Conservation (phyloP, 1,284 basidiomycete species). For the Puccinia coronata region DNA sequence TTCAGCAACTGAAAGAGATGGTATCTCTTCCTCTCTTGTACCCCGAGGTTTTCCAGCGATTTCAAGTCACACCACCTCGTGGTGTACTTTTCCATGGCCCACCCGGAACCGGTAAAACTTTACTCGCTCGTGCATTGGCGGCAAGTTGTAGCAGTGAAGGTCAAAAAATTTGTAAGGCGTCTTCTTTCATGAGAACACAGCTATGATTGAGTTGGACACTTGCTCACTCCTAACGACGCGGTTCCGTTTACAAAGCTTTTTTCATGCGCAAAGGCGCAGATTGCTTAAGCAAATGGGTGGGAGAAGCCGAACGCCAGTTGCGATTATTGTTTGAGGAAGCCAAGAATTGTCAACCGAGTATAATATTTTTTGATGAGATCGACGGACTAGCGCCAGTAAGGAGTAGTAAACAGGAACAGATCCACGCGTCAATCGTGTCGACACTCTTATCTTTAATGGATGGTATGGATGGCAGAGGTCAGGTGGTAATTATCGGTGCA, state of each 20-base stretch:
- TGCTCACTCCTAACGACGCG: too few relatives aligned
- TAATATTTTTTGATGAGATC: slow-evolving; percentile 98
- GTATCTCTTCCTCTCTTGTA: slow-evolving; percentile 92
- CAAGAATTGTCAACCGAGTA: slow-evolving; percentile 84
- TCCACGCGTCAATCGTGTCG: slow-evolving; percentile 95
- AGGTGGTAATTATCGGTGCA: slow-evolving; percentile 97
- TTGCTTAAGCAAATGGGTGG: slow-evolving; percentile 98
- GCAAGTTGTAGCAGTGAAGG: slow-evolving; percentile 88
- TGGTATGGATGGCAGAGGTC: slow-evolving; percentile 94
- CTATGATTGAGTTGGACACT: slow-evolving; percentile 26
- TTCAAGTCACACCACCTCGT: slow-evolving; percentile 90
- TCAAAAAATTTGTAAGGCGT: slow-evolving; percentile 76
- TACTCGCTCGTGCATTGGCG: slow-evolving; percentile 88
- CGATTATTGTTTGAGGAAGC: slow-evolving; percentile 96
- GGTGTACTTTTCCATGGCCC: slow-evolving; percentile 97
- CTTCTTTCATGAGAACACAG: neutral
- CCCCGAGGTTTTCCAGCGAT: slow-evolving; percentile 94
- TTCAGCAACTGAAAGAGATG: slow-evolving; percentile 98
- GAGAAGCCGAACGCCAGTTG: slow-evolving; percentile 95
- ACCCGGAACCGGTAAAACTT: slow-evolving; percentile 90
- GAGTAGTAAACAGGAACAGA: slow-evolving; percentile 97
- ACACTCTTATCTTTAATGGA: slow-evolving; percentile 98
- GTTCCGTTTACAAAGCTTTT: too few relatives aligned
- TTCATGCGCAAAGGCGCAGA: slow-evolving; percentile 99
- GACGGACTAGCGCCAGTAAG: slow-evolving; percentile 96